Conservation (phyloP, 345 rosid genomes). For the Balakata baccata region DNA sequence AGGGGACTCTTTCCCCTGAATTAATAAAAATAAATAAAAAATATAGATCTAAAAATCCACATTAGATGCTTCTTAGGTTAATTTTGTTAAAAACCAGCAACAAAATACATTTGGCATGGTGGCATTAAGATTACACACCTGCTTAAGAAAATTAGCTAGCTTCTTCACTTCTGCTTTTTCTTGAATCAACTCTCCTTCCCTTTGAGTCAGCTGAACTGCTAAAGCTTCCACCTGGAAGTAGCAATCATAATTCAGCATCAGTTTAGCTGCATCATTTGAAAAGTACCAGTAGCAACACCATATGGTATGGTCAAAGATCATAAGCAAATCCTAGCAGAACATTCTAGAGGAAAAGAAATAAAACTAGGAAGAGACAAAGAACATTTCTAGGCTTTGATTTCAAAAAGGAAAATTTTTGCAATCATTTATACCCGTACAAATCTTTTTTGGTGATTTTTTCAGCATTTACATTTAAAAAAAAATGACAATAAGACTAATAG, state of each 20-base stretch:
- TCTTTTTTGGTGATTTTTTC: not conserved
- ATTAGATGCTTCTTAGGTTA: not conserved
- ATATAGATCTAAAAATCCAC: not conserved
- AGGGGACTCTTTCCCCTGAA: not conserved
- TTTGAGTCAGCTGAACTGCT: slow-evolving; percentile 89
- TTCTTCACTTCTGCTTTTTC: slow-evolving; percentile 96
- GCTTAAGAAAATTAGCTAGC: slow-evolving; percentile 82
- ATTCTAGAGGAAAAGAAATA: not conserved
- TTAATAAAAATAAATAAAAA: not conserved
- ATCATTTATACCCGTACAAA: not conserved
- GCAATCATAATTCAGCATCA: slow-evolving; percentile 17
- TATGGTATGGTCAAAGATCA: slow-evolving; percentile 3
- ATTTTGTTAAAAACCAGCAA: not conserved
- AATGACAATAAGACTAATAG: not conserved
- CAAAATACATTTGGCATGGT: not conserved
- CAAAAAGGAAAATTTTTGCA: not conserved
- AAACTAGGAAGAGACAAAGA: not conserved
- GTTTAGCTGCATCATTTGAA: slow-evolving; percentile 9
- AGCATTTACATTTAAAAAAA: not conserved
- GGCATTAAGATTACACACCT: slow-evolving; percentile 40
- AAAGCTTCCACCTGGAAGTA: slow-evolving; percentile 86
- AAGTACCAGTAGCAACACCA: not conserved
- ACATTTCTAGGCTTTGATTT: not conserved
- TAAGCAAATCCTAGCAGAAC: not conserved
- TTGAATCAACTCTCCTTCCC: slow-evolving; percentile 92